Evolutionary conservation across 2,329 filamentous ascomycete species (phyloP), one percentile per base, ranked within the genome.

Genomic region (Cladosporium cucumerinum): DNA sequence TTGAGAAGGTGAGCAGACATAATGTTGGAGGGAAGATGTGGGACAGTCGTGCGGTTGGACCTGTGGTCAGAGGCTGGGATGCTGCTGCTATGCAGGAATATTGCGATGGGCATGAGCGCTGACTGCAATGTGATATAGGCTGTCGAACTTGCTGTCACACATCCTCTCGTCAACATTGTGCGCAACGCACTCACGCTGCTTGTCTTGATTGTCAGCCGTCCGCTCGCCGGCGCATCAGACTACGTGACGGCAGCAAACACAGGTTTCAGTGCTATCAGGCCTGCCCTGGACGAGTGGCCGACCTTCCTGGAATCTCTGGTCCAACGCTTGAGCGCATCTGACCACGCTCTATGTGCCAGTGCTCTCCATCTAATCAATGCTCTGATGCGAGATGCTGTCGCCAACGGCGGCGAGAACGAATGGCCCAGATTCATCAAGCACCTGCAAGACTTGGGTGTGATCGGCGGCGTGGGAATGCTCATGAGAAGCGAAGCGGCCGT

Each of bases 401-500:
- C 90, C 30, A 88, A 86, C 72, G 91, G 94, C 61, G 82, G 83
- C 51, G 85, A 89, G 66, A 88, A 91, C 66, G 94, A 98, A 72
- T 98, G 95, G 93, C 91, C 93, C 57, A 95, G 91, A 72, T 96
- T 98, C 73, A 93, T 99, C 77, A 97, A 97, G 81, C 85, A 89
- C 69, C 79, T 99, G 69, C 95, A 98, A 77, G 94, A 98, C 78
- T 80, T 98, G 32, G 95, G 94, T 0, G 87, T 98, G 46, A 96
- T 98, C 69, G 92, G 92, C 77, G 91, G 92, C 11, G 94, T 97
- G 16, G 97, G 84, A 77, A 87, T 87, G 69, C 85, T 99, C 64
- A 97, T 98, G 93, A 93, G 97, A 79, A 93, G 93, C 72, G 94
- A 92, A 30, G 89, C 93, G 1, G 82, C 98, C 68, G 92, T 96